These are phyloP conservation scores for Hypoxylon perforatum DNA, from an alignment of 495 filamentous ascomycete species.

Conservation along the genomic window DNA sequence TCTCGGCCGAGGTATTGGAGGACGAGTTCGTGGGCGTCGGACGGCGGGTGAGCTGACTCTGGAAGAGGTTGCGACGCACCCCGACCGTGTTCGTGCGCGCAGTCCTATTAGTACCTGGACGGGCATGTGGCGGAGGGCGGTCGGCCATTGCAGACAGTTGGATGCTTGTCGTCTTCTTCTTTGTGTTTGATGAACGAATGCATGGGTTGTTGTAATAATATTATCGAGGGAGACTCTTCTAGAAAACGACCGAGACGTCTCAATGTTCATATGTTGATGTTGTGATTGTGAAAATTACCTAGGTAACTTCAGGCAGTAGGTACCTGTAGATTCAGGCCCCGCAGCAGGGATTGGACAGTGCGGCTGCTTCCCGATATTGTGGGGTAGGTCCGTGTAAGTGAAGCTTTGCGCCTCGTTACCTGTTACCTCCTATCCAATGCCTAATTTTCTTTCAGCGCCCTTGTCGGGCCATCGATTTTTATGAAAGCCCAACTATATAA, in stretches of 20 bases:
- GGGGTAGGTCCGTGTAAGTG: conserved; percentile 27
- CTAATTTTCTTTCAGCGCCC: background rate
- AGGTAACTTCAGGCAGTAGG: background rate
- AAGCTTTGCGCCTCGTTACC: conserved; percentile 4
- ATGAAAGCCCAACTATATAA: background rate
- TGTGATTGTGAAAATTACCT: background rate
- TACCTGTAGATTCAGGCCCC: no score
- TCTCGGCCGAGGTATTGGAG: conserved; percentile 43
- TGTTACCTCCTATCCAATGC: background rate
- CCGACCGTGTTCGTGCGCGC: conserved; percentile 37
- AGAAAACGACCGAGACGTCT: background rate
- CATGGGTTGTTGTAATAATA: conserved; percentile 2
- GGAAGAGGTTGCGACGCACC: conserved; percentile 80
- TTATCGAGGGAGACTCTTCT: background rate
- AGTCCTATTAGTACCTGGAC: conserved; percentile 27
- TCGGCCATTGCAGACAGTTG: conserved; percentile 38
- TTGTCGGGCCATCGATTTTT: background rate
- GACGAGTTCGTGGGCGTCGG: conserved; percentile 64
- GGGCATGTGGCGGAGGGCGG: conserved; percentile 40
- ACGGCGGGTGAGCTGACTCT: conserved; percentile 74
- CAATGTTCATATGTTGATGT: background rate
- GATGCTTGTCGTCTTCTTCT: background rate
- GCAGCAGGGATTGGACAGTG: background rate
- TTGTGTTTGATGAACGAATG: background rate
- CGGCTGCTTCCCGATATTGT: conserved; percentile 12